Evolutionary conservation across 306 rosid genomes (phyloP).

Genomic region (Clitoria ternatea): DNA sequence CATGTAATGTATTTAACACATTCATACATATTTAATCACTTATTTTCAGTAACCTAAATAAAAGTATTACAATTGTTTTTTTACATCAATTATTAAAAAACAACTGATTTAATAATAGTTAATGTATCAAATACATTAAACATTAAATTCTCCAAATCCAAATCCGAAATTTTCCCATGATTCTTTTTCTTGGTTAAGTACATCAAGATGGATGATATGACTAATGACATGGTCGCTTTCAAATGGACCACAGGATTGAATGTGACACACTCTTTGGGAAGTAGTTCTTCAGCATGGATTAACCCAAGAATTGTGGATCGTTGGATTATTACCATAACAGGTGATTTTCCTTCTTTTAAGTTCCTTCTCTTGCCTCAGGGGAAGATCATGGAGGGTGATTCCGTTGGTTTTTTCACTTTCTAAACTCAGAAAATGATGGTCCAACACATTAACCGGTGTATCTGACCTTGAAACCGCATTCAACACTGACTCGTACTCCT

Average conservation of each 20-base stretch:
- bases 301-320: conserved; percentile 43
- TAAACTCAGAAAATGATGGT: conserved; percentile 60
- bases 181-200: not conserved
- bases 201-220: conserved; percentile 6
- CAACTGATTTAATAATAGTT: too few relatives aligned
- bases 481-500: conserved; percentile 34
- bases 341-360: conserved; percentile 49
- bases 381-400: not conserved
- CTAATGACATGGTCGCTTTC: conserved; percentile 28
- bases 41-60: too few relatives aligned
- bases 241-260: not conserved
- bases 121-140: too few relatives aligned
- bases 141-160: too few relatives aligned
- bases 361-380: conserved; percentile 42
- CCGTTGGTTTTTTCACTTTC: conserved; percentile 51
- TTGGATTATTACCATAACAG: conserved; percentile 30
- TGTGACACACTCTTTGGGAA: conserved; percentile 2
- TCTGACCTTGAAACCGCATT: conserved; percentile 45
- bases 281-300: conserved; percentile 19
- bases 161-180: too few relatives aligned
- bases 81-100: too few relatives aligned
- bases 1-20: too few relatives aligned
- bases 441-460: conserved; percentile 69
- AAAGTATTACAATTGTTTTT: too few relatives aligned
- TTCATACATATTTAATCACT: too few relatives aligned